phyloP scores from a whole-genome alignment of 2,329 filamentous ascomycete genomes.

The Fusarium xyrophilum region DNA sequence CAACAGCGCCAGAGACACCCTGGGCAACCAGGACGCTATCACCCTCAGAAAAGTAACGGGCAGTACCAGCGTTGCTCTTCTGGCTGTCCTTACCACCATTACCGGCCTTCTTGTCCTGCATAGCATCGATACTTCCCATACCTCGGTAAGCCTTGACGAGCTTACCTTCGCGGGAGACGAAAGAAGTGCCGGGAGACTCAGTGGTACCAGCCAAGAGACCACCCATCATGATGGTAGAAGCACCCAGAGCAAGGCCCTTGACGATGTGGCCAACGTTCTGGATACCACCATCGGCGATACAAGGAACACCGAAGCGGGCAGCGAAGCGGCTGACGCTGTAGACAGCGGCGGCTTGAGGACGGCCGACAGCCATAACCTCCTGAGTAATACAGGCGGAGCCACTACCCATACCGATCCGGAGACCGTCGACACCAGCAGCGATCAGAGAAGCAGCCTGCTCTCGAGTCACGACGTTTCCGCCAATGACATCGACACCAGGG shows the following conservation, averaged over 20 bases:
- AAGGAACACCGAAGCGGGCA: slow-evolving; percentile 91
- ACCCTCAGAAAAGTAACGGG: slow-evolving; percentile 97
- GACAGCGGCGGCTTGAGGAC: slow-evolving; percentile 92
- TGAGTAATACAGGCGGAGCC: slow-evolving; percentile 98
- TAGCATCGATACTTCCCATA: slow-evolving; percentile 98
- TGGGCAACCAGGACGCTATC: slow-evolving; percentile 95
- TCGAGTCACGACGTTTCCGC: slow-evolving; percentile 96
- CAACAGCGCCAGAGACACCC: slow-evolving; percentile 88
- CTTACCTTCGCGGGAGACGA: slow-evolving; percentile 94
- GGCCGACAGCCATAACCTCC: slow-evolving; percentile 98
- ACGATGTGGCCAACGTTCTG: slow-evolving; percentile 99
- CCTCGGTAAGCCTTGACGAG: slow-evolving; percentile 99
- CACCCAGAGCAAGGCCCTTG: slow-evolving; percentile 94
- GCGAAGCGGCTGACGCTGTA: slow-evolving; percentile 90
- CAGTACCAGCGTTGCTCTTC: slow-evolving; percentile 91
- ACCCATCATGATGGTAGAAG: slow-evolving; percentile 98
- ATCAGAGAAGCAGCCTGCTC: slow-evolving; percentile 95
- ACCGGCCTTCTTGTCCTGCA: slow-evolving; percentile 98
- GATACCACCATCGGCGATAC: slow-evolving; percentile 96
- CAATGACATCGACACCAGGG: slow-evolving; percentile 90
- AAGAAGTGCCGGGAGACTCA: slow-evolving; percentile 95
- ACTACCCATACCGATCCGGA: slow-evolving; percentile 98
- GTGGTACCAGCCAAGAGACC: slow-evolving; percentile 96
- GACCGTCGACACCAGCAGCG: slow-evolving; percentile 90
- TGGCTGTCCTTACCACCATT: slow-evolving; percentile 73